Percentiles rank a stretch among this genome's conserved stretches.
Conservation (phyloP, 331 rosid species). For the Prunus yedoensis region DNA sequence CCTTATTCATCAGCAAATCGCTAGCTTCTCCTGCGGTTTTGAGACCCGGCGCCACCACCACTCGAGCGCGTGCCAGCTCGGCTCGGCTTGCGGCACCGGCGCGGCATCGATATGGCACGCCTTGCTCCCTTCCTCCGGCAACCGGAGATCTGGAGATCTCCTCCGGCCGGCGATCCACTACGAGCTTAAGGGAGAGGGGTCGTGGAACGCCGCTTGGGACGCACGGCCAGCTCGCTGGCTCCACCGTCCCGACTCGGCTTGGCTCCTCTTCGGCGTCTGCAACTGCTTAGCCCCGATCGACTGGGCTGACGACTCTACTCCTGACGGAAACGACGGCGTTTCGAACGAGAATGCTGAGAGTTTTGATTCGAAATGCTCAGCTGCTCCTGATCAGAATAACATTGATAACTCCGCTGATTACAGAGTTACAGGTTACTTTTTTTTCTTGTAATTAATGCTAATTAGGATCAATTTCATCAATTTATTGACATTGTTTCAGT, state of each 20-base stretch:
- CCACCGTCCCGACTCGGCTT: constrained; percentile 78
- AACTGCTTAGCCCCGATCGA: constrained; percentile 65
- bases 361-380: not conserved
- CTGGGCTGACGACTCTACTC: constrained; percentile 17
- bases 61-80: constrained; percentile 56
- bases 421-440: constrained; percentile 58
- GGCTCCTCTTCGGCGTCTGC: constrained; percentile 92
- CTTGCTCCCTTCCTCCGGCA: constrained; percentile 50
- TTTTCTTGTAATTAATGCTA: not conserved
- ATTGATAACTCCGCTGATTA: constrained; percentile 48
- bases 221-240: constrained; percentile 96
- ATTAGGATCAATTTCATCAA: not conserved
- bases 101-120: constrained; percentile 81
- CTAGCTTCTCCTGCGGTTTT: not conserved
- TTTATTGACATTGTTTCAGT: not conserved
- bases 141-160: constrained; percentile 22
- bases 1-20: constrained; percentile 7
- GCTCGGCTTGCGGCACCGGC: constrained; percentile 17
- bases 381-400: constrained; percentile 8
- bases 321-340: constrained; percentile 12
- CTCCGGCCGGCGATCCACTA: constrained; percentile 32
- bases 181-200: constrained; percentile 81
- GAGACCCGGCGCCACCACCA: constrained; percentile 35
- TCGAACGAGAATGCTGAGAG: constrained; percentile 21
- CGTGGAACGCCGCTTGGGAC: constrained; percentile 93